These are phyloP conservation scores for Solanum chmielewskii DNA, from an alignment of 257 asterid species.

Conservation along the genomic window DNA sequence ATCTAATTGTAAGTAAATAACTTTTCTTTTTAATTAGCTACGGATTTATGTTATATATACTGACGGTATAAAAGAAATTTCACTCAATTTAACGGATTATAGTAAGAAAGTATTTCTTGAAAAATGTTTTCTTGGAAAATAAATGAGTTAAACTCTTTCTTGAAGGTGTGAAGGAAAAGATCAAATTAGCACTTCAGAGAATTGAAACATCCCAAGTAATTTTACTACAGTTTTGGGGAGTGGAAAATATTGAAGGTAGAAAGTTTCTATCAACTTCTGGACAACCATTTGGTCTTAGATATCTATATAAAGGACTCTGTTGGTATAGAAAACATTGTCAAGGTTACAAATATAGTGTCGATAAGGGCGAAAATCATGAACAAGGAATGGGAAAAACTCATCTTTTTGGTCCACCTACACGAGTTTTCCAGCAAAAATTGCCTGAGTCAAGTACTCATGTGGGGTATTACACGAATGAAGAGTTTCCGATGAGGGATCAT, in stretches of 20 bases:
- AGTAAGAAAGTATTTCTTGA: background rate
- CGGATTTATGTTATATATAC: background rate
- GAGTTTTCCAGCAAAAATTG: constrained; percentile 1
- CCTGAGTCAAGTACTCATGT: background rate
- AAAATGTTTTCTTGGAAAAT: too few relatives aligned
- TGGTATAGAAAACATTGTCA: constrained; percentile 4
- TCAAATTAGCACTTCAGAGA: background rate
- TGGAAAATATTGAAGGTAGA: background rate
- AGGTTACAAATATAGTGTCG: background rate
- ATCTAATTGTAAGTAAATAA: background rate
- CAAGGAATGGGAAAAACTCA: background rate
- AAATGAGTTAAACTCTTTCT: background rate
- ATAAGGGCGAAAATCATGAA: background rate
- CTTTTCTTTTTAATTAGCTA: background rate
- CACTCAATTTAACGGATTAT: background rate
- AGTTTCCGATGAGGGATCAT: background rate
- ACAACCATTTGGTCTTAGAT: background rate
- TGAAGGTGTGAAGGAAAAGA: background rate
- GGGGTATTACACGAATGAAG: background rate
- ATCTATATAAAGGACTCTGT: background rate
- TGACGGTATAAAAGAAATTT: background rate
- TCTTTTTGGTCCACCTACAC: background rate
- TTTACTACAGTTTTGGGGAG: constrained; percentile 5
- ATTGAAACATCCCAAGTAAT: background rate
- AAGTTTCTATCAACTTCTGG: background rate